Conservation (phyloP, 2,329 filamentous ascomycete genomes). For the Alternaria ethzedia region DNA sequence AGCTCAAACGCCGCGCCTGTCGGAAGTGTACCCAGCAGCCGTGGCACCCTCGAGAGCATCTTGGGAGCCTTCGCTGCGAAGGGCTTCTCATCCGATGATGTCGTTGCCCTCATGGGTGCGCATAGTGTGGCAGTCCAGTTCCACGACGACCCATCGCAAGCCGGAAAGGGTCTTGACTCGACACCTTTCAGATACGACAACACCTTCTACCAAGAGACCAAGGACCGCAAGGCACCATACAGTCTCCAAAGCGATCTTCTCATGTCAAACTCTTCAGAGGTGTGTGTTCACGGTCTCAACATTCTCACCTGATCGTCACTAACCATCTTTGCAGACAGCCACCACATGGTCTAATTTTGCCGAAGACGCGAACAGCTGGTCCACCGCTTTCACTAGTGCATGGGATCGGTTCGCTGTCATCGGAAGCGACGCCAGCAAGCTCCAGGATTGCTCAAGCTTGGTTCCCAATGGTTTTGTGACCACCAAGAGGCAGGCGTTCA, state of each 20-base stretch:
- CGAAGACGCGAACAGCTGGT: conserved; percentile 22
- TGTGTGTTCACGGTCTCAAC: background rate
- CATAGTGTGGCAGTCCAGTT: conserved; percentile 38
- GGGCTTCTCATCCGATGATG: conserved; percentile 35
- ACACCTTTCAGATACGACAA: conserved; percentile 38
- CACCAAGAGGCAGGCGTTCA: background rate
- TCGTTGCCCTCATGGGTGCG: conserved; percentile 44
- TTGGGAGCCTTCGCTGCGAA: conserved; percentile 32
- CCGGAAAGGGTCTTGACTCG: conserved; percentile 34
- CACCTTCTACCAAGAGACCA: conserved; percentile 38
- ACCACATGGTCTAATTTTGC: conserved; percentile 25
- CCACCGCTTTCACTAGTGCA: conserved; percentile 25
- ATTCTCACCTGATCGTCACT: background rate
- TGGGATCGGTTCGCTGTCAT: conserved; percentile 31
- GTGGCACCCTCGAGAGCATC: conserved; percentile 24
- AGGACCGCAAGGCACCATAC: conserved; percentile 33
- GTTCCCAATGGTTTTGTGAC: conserved; percentile 9
- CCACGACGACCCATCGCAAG: conserved; percentile 29
- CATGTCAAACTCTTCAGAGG: conserved; percentile 27
- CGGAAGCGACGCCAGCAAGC: conserved; percentile 25
- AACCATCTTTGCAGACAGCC: conserved; percentile 17
- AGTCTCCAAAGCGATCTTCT: conserved; percentile 28
- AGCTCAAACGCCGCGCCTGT: conserved; percentile 18
- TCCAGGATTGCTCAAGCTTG: conserved; percentile 31
- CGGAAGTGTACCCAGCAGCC: conserved; percentile 19